Base-by-base conservation (phyloP, 73 alveolate species). In the Diophrys sp. region DNA sequence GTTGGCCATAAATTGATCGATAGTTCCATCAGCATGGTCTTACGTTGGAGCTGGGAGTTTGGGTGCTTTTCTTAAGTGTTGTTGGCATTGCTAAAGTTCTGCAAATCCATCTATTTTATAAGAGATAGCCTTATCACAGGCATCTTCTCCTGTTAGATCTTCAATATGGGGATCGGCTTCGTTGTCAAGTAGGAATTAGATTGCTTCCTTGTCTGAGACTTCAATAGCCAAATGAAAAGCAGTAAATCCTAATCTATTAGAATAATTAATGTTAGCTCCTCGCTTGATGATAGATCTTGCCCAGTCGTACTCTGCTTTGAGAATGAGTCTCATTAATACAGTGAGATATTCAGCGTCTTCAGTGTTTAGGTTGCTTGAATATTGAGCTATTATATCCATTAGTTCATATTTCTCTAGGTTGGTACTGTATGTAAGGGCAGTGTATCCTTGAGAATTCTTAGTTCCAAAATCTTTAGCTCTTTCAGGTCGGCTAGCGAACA, bases 151-250 rank as follows among this genome's bases (percentile, higher is more conserved):
- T 1, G 76, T 34, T 0, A 75, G 54, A 44, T 82, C 85, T 31
- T 62, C 81, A 29, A 75, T 67, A 67, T 82, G 90, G 27, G 90
- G 90, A 57, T 82, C 71, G 27, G 81, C 84, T n/a, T 75, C 81
- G 8, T 67, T 29, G 26, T 57, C 33, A 33, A 82, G 18, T 30
- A 82, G 54, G 76, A 82, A 82, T 62, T 67, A 23, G 24, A 82
- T 75, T n/a, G 85, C 80, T 2, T 75, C 80, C 5, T 24, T 5
- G 30, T 75, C 56, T 29, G 29, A 0, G 28, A 56, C 29, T 29
- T 82, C 67, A 0, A 31, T 32, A 18, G 81, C 84, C 70, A 75
- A 1, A 28, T 54, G 77, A 26, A 82, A n/a, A 56, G 85, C 68
- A 2, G 90, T 82, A 23, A 71, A 71, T 2, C 90, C 90, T 23